Conservation (phyloP, 441 rosid species). For the Brassica hybrid region DNA sequence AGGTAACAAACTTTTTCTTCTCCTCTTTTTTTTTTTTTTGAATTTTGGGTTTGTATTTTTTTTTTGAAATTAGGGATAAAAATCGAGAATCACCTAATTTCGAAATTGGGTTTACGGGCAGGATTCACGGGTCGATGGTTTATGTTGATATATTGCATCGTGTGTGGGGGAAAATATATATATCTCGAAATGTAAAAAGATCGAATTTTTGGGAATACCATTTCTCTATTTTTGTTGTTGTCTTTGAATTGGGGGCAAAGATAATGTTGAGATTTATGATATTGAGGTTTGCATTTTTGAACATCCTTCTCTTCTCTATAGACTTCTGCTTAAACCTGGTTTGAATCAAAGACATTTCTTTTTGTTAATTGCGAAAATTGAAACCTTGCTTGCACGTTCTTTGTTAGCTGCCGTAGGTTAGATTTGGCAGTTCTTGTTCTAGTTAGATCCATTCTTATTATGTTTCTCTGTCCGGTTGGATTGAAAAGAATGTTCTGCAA, state of each 20-base stretch:
- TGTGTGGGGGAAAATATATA: slow-evolving; percentile 18
- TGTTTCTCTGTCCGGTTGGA: slow-evolving; percentile 24
- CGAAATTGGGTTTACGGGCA: slow-evolving; percentile 17
- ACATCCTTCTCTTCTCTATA: neutral
- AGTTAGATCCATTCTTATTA: slow-evolving; percentile 31
- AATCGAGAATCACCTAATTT: slow-evolving; percentile 21
- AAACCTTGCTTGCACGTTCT: slow-evolving; percentile 14
- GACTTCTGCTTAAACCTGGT: neutral
- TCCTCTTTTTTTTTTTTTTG: neutral
- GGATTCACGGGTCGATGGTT: slow-evolving; percentile 34
- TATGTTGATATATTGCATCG: slow-evolving; percentile 24
- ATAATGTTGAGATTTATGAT: slow-evolving; percentile 5
- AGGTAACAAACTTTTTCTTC: slow-evolving; percentile 34
- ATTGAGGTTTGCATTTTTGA: neutral
- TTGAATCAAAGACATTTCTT: neutral
- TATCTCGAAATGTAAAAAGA: slow-evolving; percentile 3
- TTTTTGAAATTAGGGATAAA: slow-evolving; percentile 17
- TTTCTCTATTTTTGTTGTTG: slow-evolving; percentile 1
- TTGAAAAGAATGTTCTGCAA: slow-evolving; percentile 4
- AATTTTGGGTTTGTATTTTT: neutral
- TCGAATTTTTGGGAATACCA: neutral
- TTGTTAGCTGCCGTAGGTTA: neutral
- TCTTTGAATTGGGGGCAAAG: slow-evolving; percentile 12
- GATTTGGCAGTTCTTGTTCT: neutral
- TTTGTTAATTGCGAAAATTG: slow-evolving; percentile 9